Evolutionary conservation across 441 rosid species (phyloP).

Genomic region (Omphalea diandra): DNA sequence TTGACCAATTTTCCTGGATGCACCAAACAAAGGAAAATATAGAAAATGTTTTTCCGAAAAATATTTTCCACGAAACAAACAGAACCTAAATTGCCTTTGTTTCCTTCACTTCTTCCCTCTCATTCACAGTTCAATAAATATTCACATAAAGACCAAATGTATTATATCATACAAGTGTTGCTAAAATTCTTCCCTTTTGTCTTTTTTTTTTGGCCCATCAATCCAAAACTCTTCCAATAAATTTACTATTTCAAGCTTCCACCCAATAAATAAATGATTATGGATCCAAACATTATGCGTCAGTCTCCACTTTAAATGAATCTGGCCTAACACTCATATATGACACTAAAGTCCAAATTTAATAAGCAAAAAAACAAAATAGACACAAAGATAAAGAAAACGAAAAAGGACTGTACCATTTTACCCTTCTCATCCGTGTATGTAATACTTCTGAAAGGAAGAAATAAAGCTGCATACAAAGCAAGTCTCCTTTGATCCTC

Average conservation of each 20-base stretch:
- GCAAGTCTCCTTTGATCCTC: slow-evolving; percentile 76
- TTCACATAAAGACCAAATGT: too few species aligned
- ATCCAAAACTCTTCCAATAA: not conserved
- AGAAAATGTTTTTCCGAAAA: too few species aligned
- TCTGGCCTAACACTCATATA: not conserved
- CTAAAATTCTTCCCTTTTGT: not conserved
- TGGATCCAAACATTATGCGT: not conserved
- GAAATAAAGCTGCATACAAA: slow-evolving; percentile 82
- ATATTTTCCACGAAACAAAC: too few species aligned
- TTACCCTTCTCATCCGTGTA: slow-evolving; percentile 66
- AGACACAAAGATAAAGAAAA: not conserved
- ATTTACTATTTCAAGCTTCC: not conserved
- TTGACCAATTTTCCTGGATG: too few species aligned
- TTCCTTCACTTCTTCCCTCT: too few species aligned
- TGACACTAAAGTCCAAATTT: not conserved
- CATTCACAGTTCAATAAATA: too few species aligned
- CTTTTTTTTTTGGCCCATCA: not conserved
- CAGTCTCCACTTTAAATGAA: not conserved
- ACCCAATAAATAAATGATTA: not conserved
- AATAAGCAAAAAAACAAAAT: not conserved
- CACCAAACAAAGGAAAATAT: too few species aligned
- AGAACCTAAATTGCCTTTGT: too few species aligned
- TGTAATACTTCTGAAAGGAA: slow-evolving; percentile 53
- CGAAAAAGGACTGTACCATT: slow-evolving; percentile 40
- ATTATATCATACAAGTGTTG: not conserved